These are phyloP conservation scores for Talaromyces sp. DNA, from an alignment of 2,329 filamentous ascomycete species.

Conservation along the genomic window DNA sequence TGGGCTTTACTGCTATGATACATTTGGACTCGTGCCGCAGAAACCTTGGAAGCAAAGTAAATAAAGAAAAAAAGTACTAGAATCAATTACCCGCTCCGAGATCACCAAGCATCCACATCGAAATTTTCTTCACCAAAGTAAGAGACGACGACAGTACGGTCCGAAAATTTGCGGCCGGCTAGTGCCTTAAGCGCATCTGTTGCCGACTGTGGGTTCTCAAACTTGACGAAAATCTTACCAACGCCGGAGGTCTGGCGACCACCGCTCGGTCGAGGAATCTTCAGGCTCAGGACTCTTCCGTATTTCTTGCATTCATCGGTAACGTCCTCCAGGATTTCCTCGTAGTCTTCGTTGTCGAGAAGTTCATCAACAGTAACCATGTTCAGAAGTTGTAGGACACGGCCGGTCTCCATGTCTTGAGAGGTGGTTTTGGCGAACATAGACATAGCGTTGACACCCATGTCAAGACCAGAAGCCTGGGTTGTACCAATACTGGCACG, in stretches of 20 bases:
- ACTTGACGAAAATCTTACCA: constrained; percentile 98
- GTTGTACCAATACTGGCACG: constrained; percentile 91
- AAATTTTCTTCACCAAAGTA: constrained; percentile 99
- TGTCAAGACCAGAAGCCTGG: constrained; percentile 89
- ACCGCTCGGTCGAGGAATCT: constrained; percentile 84
- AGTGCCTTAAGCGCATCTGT: constrained; percentile 85
- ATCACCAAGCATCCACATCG: constrained; percentile 53
- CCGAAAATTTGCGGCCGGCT: constrained; percentile 92
- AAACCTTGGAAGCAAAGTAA: constrained; percentile 7
- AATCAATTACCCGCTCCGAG: not conserved
- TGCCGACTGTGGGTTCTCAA: constrained; percentile 74
- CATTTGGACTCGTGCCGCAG: constrained; percentile 14
- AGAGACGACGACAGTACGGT: constrained; percentile 93
- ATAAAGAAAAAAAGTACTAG: not conserved
- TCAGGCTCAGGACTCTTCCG: constrained; percentile 81
- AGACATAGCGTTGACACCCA: constrained; percentile 96
- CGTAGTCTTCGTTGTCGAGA: constrained; percentile 91
- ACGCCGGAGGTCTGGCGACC: constrained; percentile 84
- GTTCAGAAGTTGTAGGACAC: constrained; percentile 90
- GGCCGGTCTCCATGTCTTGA: constrained; percentile 74
- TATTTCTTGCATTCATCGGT: constrained; percentile 92
- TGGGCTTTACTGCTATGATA: constrained; percentile 23
- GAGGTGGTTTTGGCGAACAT: constrained; percentile 91
- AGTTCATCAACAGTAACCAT: constrained; percentile 98
- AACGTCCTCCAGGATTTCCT: constrained; percentile 97